Evolutionary conservation across 192 early-diverging fungal genomes (phyloP).

Genomic region (Coemansia sp.): DNA sequence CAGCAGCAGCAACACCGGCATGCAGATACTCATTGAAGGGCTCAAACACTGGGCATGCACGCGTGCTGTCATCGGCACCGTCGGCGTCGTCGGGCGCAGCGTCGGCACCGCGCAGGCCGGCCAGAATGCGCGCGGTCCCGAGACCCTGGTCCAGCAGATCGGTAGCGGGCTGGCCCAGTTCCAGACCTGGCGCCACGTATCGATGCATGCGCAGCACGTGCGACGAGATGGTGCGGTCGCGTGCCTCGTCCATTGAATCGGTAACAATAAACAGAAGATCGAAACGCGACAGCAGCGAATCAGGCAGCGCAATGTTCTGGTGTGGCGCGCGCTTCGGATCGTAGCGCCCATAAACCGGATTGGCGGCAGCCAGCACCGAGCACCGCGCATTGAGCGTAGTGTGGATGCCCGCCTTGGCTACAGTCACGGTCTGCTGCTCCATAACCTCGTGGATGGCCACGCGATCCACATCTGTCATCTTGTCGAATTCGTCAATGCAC

Average conservation of each 20-base stretch:
- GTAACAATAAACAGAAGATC: slow-evolving; percentile 96
- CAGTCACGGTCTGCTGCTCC: slow-evolving; percentile 99
- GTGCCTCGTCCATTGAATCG: slow-evolving; percentile 83
- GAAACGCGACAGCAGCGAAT: slow-evolving; percentile 95
- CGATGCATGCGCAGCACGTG: slow-evolving; percentile 96
- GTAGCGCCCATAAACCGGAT: slow-evolving; percentile 91
- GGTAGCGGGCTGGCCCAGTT: slow-evolving; percentile 69
- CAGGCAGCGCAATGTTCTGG: slow-evolving; percentile 94
- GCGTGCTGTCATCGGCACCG: not conserved
- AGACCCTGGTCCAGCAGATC: slow-evolving; percentile 52
- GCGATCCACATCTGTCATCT: slow-evolving; percentile 96
- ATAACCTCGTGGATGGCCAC: slow-evolving; percentile 99
- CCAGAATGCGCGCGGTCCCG: slow-evolving; percentile 34
- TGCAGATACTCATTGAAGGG: slow-evolving; percentile 85
- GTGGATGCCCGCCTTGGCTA: slow-evolving; percentile 98
- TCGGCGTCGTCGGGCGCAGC: slow-evolving; percentile 35
- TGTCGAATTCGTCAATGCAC: slow-evolving; percentile 99
- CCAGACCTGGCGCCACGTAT: slow-evolving; percentile 79
- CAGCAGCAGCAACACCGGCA: slow-evolving; percentile 64
- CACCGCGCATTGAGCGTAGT: slow-evolving; percentile 96
- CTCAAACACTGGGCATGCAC: slow-evolving; percentile 75
- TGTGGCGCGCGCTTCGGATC: slow-evolving; percentile 82
- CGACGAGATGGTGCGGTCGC: slow-evolving; percentile 85
- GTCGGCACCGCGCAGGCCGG: slow-evolving; percentile 33
- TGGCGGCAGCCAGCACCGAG: slow-evolving; percentile 95